Percentiles rank a stretch among this genome's conserved stretches.
Conservation (phyloP, 2,329 filamentous ascomycete species). For the Raffaelea arxii region DNA sequence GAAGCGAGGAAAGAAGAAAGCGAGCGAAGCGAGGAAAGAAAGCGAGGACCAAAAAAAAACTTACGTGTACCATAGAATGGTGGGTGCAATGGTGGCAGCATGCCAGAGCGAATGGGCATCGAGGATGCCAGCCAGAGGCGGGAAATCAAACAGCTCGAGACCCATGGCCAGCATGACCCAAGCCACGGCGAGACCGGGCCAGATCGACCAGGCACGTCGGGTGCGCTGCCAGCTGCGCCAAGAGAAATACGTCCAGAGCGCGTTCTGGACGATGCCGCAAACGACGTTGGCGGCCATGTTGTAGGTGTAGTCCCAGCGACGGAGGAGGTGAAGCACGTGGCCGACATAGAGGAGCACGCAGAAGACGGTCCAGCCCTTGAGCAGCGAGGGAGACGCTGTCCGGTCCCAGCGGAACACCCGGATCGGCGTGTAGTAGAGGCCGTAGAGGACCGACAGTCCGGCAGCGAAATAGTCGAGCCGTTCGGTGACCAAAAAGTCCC, state of each 20-base stretch:
- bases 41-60: slow-evolving; percentile 25
- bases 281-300: slow-evolving; percentile 95
- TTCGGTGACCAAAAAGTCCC: slow-evolving; percentile 80
- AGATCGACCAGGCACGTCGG: slow-evolving; percentile 69
- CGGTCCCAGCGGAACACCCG: slow-evolving; percentile 73
- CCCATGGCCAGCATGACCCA: slow-evolving; percentile 94
- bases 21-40: not conserved
- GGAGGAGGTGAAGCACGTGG: slow-evolving; percentile 77
- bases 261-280: slow-evolving; percentile 69
- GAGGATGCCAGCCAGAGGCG: slow-evolving; percentile 69
- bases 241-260: slow-evolving; percentile 81
- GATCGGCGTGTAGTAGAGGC: slow-evolving; percentile 75
- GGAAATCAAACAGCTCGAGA: slow-evolving; percentile 88
- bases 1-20: slow-evolving; percentile 6
- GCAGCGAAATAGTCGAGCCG: slow-evolving; percentile 95
- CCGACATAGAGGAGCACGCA: slow-evolving; percentile 62
- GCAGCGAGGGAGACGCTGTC: slow-evolving; percentile 28
- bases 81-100: slow-evolving; percentile 80
- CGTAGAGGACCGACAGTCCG: slow-evolving; percentile 82
- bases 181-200: slow-evolving; percentile 83
- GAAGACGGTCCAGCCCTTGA: slow-evolving; percentile 65
- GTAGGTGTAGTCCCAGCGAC: slow-evolving; percentile 91
- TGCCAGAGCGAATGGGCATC: slow-evolving; percentile 98
- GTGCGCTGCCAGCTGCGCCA: slow-evolving; percentile 62
- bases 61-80: slow-evolving; percentile 90